Conservation (phyloP, 2,329 filamentous ascomycete genomes). For the Moelleriella libera region DNA sequence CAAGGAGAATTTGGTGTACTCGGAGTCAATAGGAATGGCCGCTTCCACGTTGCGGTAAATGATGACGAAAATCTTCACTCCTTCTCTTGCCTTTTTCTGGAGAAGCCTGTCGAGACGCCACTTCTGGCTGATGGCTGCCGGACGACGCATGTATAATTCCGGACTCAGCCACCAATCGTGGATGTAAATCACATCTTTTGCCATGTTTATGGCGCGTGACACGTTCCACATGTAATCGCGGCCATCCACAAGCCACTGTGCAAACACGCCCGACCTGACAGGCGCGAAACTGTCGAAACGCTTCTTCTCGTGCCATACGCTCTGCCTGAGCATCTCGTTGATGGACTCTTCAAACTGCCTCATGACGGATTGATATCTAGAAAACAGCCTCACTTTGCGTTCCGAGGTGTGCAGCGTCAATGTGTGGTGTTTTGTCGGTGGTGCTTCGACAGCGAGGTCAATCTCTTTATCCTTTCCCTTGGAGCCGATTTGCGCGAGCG, state of each 20-base stretch:
- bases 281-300: slow-evolving; percentile 91
- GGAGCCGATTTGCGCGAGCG: slow-evolving; percentile 35
- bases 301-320: slow-evolving; percentile 70
- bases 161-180: slow-evolving; percentile 99
- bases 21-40: slow-evolving; percentile 92
- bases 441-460: slow-evolving; percentile 23
- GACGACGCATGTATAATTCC: slow-evolving; percentile 86
- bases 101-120: slow-evolving; percentile 89
- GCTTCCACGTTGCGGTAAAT: slow-evolving; percentile 97
- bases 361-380: slow-evolving; percentile 78
- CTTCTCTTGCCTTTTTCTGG: slow-evolving; percentile 86
- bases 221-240: slow-evolving; percentile 99
- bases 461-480: slow-evolving; percentile 43
- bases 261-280: slow-evolving; percentile 72
- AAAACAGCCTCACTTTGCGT: slow-evolving; percentile 79
- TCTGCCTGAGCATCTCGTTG: slow-evolving; percentile 67
- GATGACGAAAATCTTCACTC: slow-evolving; percentile 95
- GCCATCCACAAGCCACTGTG: slow-evolving; percentile 92
- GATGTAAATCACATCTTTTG: slow-evolving; percentile 94
- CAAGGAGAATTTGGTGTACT: slow-evolving; percentile 93
- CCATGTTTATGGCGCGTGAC: slow-evolving; percentile 90
- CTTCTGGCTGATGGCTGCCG: slow-evolving; percentile 91
- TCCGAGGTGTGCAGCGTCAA: slow-evolving; percentile 85
- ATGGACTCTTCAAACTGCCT: slow-evolving; percentile 92
- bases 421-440: slow-evolving; percentile 56